phyloP scores from a whole-genome alignment of 129 eudicot genomes.

The Cynara cardunculus region DNA sequence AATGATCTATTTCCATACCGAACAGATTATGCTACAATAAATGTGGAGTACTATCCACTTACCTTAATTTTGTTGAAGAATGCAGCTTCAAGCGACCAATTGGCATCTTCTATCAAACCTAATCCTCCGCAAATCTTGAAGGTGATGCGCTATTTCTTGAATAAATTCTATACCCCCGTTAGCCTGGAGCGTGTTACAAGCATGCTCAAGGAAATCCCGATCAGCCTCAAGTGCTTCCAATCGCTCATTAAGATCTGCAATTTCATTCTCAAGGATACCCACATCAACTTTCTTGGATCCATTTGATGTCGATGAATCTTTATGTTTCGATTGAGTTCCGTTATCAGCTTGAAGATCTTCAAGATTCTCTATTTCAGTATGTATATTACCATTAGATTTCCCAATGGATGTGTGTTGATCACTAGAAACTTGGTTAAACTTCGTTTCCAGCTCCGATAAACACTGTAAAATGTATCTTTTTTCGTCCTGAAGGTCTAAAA shows the following conservation, averaged over 20 bases:
- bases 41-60: background rate
- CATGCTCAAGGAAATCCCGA: conserved; percentile 49
- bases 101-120: conserved; percentile 44
- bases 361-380: background rate
- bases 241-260: conserved; percentile 44
- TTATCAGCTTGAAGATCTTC: conserved; percentile 8
- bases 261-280: conserved; percentile 43
- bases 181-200: conserved; percentile 46
- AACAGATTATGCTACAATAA: conserved; percentile 6
- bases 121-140: conserved; percentile 52
- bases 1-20: conserved; percentile 8
- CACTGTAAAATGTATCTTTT: conserved; percentile 41
- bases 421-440: conserved; percentile 27
- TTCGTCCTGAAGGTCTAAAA: conserved; percentile 48
- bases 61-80: conserved; percentile 23
- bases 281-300: conserved; percentile 15
- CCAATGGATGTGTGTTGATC: conserved; percentile 6
- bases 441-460: conserved; percentile 49
- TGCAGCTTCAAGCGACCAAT: conserved; percentile 16
- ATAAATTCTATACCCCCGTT: conserved; percentile 47
- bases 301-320: conserved; percentile 17
- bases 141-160: conserved; percentile 52
- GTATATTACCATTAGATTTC: conserved; percentile 23
- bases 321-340: conserved; percentile 1
- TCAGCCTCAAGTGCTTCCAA: conserved; percentile 65